Evolutionary conservation across 169 alveolate species (phyloP).

Genomic region (Eimeria falciformis): DNA sequence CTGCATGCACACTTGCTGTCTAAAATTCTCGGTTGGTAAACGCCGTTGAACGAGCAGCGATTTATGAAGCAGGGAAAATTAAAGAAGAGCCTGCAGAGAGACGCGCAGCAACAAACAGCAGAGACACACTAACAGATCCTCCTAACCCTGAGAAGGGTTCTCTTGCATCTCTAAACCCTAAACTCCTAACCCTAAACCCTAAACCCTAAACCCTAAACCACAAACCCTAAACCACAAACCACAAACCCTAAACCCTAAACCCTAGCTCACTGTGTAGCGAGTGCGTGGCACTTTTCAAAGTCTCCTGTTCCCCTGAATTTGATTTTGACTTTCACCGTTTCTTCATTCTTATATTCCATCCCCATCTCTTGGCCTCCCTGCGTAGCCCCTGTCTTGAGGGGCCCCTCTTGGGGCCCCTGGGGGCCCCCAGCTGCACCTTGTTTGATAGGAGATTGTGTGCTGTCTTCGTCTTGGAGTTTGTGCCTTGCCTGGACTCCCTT

Average conservation of each 20-base stretch:
- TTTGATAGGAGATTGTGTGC: not conserved
- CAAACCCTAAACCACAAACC: constrained; percentile 38
- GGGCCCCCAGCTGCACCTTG: not conserved
- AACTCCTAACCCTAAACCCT: constrained; percentile 1
- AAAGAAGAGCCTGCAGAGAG: constrained; percentile 54
- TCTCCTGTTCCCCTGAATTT: constrained; percentile 61
- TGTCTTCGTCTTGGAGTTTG: not conserved
- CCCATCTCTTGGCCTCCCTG: not conserved
- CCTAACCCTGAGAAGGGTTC: too few species aligned
- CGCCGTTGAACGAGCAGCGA: constrained; percentile 78
- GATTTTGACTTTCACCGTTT: not conserved
- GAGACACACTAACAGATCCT: not conserved
- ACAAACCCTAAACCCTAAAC: constrained; percentile 36
- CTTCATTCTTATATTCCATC: not conserved
- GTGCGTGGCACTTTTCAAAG: constrained; percentile 39
- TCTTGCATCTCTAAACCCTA: not conserved
- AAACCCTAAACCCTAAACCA: constrained; percentile 15
- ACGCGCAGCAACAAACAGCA: not conserved
- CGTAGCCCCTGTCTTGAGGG: not conserved
- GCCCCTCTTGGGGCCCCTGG: not conserved
- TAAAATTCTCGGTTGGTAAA: constrained; percentile 71
- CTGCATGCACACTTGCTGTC: constrained; percentile 46
- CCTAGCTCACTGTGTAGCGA: constrained; percentile 37
- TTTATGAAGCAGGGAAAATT: constrained; percentile 61
- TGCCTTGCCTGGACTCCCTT: constrained; percentile 7